Conservation (phyloP, 2,329 filamentous ascomycete genomes). For the Pseudocercospora pini-densiflorae region DNA sequence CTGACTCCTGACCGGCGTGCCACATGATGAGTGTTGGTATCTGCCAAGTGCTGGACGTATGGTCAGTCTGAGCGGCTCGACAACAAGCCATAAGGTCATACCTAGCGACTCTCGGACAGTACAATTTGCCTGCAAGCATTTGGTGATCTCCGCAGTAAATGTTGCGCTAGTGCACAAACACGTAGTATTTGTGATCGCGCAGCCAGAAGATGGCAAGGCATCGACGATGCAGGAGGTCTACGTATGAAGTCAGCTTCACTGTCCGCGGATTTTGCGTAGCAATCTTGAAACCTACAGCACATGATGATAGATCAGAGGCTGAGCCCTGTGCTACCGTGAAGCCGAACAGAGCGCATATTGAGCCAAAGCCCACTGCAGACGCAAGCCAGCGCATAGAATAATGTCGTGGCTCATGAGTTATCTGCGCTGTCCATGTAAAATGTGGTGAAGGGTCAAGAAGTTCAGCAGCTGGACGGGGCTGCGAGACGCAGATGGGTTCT, state of each 20-base stretch:
- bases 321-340: not conserved
- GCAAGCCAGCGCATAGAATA: not conserved
- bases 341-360: not conserved
- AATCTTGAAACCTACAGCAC: conserved; percentile 2
- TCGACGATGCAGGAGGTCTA: conserved; percentile 15
- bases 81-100: not conserved
- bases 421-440: not conserved
- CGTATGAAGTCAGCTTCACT: not conserved
- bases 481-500: not conserved
- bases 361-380: not conserved
- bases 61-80: not conserved
- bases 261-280: not conserved
- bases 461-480: not conserved
- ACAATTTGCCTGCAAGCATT: conserved; percentile 16
- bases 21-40: conserved; percentile 7
- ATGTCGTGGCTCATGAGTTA: not conserved
- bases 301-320: conserved; percentile 7
- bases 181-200: conserved; percentile 20
- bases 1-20: conserved; percentile 3
- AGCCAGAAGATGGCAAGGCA: conserved; percentile 12
- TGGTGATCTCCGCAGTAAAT: conserved; percentile 6
- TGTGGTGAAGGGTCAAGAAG: not conserved
- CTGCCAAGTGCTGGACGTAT: not conserved
- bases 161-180: conserved; percentile 6
- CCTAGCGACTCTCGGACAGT: conserved; percentile 13